These are phyloP conservation scores for Alnus rubra DNA, from an alignment of 306 rosid species.

Conservation along the genomic window DNA sequence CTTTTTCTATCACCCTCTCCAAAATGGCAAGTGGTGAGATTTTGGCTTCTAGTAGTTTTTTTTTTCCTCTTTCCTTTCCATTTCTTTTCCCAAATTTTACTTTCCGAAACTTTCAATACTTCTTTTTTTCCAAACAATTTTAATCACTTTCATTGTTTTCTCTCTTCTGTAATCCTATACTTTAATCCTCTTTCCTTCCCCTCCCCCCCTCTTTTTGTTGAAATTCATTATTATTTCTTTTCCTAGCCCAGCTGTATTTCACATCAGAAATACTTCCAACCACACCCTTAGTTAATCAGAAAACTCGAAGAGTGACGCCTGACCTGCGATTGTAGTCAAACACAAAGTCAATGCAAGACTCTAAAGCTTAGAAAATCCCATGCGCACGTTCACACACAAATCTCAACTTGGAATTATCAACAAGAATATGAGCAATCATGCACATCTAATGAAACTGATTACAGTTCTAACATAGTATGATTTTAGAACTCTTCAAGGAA, in stretches of 20 bases:
- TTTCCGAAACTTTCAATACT: neutral
- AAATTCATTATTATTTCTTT: conserved; percentile 14
- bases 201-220: neutral
- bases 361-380: conserved; percentile 29
- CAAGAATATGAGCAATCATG: neutral
- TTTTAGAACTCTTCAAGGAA: conserved; percentile 2
- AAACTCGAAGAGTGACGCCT: conserved; percentile 47
- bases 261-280: conserved; percentile 39
- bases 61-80: neutral
- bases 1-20: neutral
- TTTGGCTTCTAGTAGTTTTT: neutral
- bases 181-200: neutral
- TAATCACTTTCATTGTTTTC: conserved; percentile 20
- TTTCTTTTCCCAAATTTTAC: neutral
- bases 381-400: conserved; percentile 10
- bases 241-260: conserved; percentile 25
- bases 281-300: conserved; percentile 44
- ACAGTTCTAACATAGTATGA: neutral
- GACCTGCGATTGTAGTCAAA: conserved; percentile 51
- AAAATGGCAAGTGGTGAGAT: neutral
- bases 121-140: neutral
- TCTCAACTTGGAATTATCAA: conserved; percentile 10
- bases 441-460: neutral
- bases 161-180: conserved; percentile 16
- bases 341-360: conserved; percentile 40